Evolutionary conservation across 441 rosid genomes (phyloP).

Genomic region (Theobroma grandiflorum): DNA sequence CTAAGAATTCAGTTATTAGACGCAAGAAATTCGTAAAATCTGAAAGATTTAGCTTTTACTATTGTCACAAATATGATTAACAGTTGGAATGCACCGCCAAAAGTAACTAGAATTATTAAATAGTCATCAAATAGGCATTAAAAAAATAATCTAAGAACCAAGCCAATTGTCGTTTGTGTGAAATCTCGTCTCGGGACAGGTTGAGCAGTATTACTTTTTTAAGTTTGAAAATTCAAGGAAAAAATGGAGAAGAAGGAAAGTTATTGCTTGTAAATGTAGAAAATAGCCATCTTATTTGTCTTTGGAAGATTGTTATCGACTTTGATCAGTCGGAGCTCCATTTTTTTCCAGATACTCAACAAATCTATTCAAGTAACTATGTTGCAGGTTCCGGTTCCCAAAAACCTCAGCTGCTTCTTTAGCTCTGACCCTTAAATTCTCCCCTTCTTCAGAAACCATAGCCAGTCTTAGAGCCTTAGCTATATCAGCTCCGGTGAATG

Average conservation of each 20-base stretch:
- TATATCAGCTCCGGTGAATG: background rate
- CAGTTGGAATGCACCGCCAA: too few species aligned
- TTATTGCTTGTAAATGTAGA: background rate
- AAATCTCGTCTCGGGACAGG: background rate
- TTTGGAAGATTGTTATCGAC: background rate
- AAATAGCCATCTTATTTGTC: background rate
- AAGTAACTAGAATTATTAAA: too few species aligned
- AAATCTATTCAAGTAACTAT: background rate
- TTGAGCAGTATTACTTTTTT: background rate
- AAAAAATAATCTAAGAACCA: background rate
- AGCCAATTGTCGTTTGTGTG: background rate
- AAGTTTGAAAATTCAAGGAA: too few species aligned
- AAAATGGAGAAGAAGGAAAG: too few species aligned
- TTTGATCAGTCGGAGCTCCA: background rate
- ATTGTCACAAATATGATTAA: too few species aligned
- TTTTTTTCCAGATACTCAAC: slow-evolving; percentile 4
- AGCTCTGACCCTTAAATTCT: background rate
- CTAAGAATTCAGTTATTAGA: too few species aligned
- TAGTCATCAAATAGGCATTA: background rate
- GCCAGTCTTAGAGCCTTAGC: background rate
- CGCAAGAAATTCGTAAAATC: too few species aligned
- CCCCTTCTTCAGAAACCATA: slow-evolving; percentile 30
- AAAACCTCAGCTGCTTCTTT: background rate
- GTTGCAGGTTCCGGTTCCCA: background rate
- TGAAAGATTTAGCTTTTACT: too few species aligned